Percentiles rank a stretch among this genome's conserved stretches.
Conservation (phyloP, 371 early-diverging fungal genomes). For the Cokeromyces recurvatus region DNA sequence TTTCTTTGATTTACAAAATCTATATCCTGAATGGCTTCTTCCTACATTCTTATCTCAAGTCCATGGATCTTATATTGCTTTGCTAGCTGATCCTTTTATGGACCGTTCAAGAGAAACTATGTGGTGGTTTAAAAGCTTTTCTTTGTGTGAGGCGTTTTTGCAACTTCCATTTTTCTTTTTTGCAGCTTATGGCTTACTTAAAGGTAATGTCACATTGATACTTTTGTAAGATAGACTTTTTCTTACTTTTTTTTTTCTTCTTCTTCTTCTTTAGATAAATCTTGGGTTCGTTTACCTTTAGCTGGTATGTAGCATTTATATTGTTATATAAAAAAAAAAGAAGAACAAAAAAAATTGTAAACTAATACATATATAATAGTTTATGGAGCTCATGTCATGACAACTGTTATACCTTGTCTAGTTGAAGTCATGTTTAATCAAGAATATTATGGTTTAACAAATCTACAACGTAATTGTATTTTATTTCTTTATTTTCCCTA, state of each 20-base stretch:
- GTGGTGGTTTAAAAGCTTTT: conserved; percentile 19
- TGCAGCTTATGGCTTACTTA: conserved; percentile 16
- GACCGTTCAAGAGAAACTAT: neutral
- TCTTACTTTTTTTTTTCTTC: too few species aligned
- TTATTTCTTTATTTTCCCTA: conserved; percentile 15
- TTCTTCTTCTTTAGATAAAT: conserved; percentile 4
- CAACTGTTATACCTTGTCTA: conserved; percentile 19
- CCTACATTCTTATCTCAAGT: conserved; percentile 8
- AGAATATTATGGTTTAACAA: neutral
- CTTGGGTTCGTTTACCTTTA: conserved; percentile 23
- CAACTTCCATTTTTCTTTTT: conserved; percentile 23
- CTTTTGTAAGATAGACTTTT: neutral
- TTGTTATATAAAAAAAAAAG: neutral
- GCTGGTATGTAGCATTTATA: conserved; percentile 3
- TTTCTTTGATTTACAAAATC: conserved; percentile 12
- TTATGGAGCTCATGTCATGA: conserved; percentile 19
- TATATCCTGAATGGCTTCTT: conserved; percentile 13
- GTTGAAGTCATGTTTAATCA: conserved; percentile 6
- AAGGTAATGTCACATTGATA: too few species aligned
- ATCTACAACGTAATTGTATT: conserved; percentile 6
- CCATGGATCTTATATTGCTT: conserved; percentile 1
- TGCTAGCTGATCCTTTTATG: conserved; percentile 17
- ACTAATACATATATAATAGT: too few species aligned
- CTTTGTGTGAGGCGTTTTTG: conserved; percentile 19
- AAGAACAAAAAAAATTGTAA: too few species aligned